A percentile compares a stretch with the other conserved stretches of the same genome.
Conservation (phyloP, 345 rosid species). For the Eucalyptus marginata region DNA sequence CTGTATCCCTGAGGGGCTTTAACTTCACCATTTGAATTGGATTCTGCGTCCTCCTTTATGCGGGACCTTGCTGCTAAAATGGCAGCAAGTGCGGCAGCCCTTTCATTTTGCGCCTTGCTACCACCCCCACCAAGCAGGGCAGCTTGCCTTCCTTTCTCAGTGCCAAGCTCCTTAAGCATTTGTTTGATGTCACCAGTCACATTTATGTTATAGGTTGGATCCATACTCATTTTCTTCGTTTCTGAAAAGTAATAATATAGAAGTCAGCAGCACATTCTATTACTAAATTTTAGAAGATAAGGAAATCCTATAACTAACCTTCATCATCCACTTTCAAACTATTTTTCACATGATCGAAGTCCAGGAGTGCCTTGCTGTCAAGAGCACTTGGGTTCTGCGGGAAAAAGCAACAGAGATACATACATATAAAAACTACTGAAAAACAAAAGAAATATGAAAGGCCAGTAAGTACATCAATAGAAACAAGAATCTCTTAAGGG, state of each 20-base stretch:
- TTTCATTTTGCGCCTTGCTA: conserved; percentile 79
- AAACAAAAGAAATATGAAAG: neutral
- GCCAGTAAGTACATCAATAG: neutral
- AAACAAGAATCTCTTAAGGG: neutral
- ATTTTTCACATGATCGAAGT: conserved; percentile 85
- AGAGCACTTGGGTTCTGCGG: conserved; percentile 76
- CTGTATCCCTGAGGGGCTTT: conserved; percentile 42
- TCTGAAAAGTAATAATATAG: conserved; percentile 17
- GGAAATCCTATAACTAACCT: conserved; percentile 26
- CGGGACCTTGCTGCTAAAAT: conserved; percentile 77
- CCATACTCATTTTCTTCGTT: conserved; percentile 49
- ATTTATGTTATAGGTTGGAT: conserved; percentile 71
- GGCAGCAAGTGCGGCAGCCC: conserved; percentile 87
- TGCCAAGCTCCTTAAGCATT: conserved; percentile 86
- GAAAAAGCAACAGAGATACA: neutral
- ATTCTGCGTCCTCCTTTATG: conserved; percentile 48
- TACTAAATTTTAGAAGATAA: neutral
- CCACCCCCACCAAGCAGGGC: conserved; percentile 97
- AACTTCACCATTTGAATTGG: conserved; percentile 38
- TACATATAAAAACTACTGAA: neutral
- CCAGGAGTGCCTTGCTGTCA: conserved; percentile 51
- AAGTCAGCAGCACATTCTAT: neutral
- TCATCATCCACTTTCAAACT: conserved; percentile 74
- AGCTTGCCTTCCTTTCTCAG: conserved; percentile 75
- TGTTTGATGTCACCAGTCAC: conserved; percentile 75